Evolutionary conservation across 352 stramenopile genomes (phyloP).

Genomic region (Phytopythium aichiense): DNA sequence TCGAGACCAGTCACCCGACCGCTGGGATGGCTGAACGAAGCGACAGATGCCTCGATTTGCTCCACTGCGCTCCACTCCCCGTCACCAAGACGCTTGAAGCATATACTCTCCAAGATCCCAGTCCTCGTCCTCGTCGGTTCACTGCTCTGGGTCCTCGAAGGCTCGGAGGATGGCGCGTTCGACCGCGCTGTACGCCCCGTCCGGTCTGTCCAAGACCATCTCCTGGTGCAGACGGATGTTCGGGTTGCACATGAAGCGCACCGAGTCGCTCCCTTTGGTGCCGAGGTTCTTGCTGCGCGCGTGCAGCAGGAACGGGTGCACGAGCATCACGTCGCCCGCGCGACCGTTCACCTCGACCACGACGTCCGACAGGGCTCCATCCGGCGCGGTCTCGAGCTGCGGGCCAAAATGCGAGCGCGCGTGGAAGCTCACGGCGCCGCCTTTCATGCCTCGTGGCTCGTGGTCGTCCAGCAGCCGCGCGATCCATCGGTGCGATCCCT

Average conservation of each 20-base stretch:
- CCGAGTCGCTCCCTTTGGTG: slow-evolving; percentile 36
- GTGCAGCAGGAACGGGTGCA: slow-evolving; percentile 78
- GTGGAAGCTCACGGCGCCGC: slow-evolving; percentile 41
- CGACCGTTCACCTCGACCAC: slow-evolving; percentile 65
- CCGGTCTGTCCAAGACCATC: slow-evolving; percentile 41
- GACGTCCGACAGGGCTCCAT: neutral
- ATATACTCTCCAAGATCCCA: neutral
- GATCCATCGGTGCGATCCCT: slow-evolving; percentile 58
- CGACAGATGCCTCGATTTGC: too few species aligned
- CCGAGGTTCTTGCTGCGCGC: slow-evolving; percentile 70
- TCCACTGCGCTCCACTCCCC: too few species aligned
- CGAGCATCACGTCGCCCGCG: slow-evolving; percentile 75
- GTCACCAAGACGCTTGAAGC: too few species aligned
- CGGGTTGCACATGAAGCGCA: slow-evolving; percentile 75
- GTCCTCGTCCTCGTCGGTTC: neutral
- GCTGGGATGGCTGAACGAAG: too few species aligned
- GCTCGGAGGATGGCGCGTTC: slow-evolving; percentile 39
- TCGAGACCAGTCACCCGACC: too few species aligned
- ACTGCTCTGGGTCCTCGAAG: slow-evolving; percentile 4
- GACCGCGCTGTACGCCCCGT: slow-evolving; percentile 33
- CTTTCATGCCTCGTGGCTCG: slow-evolving; percentile 56
- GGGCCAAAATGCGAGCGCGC: slow-evolving; percentile 25
- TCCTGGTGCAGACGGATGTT: slow-evolving; percentile 39
- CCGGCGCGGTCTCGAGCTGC: neutral
- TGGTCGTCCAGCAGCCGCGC: slow-evolving; percentile 46